Conservation (phyloP, 805 yeast genomes). For the Clavispora santaluciae region DNA sequence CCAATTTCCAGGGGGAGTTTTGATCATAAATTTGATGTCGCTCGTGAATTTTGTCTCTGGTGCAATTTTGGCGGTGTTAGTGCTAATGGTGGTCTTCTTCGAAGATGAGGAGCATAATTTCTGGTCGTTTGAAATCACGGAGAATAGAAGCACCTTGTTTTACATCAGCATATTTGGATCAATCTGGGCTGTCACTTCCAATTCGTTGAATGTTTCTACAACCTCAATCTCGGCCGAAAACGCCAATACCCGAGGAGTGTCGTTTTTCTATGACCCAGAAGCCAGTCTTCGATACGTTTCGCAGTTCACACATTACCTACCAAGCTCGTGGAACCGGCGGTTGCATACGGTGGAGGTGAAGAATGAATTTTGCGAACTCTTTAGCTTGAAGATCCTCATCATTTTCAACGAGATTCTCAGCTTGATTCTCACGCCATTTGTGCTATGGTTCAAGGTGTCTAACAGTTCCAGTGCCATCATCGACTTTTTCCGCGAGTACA, state of each 20-base stretch:
- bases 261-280: conserved; percentile 85
- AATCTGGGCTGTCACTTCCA: conserved; percentile 76
- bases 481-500: conserved; percentile 86
- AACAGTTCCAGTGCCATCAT: conserved; percentile 67
- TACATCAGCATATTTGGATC: conserved; percentile 89
- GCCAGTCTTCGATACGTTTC: conserved; percentile 75
- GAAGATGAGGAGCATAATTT: conserved; percentile 81
- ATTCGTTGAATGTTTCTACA: conserved; percentile 40
- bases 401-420: conserved; percentile 77
- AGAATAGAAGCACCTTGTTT: conserved; percentile 75
- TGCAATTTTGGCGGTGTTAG: conserved; percentile 80
- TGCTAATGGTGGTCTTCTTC: conserved; percentile 56
- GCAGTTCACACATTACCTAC: conserved; percentile 86
- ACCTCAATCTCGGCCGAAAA: conserved; percentile 20
- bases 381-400: conserved; percentile 66
- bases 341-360: conserved; percentile 84
- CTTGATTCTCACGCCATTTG: conserved; percentile 78
- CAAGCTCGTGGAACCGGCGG: conserved; percentile 78
- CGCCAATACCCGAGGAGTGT: conserved; percentile 19
- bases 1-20: conserved; percentile 81
- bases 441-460: conserved; percentile 82
- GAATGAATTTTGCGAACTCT: conserved; percentile 72
- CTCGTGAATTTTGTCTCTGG: conserved; percentile 66
- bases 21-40: conserved; percentile 33
- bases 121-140: conserved; percentile 81